Evolutionary conservation across 228 moss, liverwort and hornwort genomes (phyloP).

Genomic region (Sphagnum fallax): DNA sequence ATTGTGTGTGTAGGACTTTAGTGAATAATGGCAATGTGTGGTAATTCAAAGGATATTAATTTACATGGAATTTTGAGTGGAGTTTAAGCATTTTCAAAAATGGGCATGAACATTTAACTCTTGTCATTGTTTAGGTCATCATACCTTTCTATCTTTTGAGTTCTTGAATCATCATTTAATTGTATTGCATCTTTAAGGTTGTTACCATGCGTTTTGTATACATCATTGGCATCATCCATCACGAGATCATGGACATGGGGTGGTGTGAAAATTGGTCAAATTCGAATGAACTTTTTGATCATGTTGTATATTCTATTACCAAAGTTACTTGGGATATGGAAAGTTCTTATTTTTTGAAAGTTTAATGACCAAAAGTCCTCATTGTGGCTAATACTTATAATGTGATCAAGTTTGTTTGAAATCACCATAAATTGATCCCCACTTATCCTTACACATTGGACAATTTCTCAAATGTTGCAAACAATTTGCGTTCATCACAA

Average conservation of each 20-base stretch:
- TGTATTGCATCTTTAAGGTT: no score
- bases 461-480: not conserved
- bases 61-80: no score
- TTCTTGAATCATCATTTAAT: no score
- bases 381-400: not conserved
- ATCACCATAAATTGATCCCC: not conserved
- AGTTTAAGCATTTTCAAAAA: no score
- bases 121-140: no score
- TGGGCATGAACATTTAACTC: no score
- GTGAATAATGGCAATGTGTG: no score
- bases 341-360: not conserved
- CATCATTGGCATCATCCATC: not conserved
- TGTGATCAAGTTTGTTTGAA: not conserved
- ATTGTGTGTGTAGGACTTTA: no score
- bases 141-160: no score
- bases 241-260: not conserved
- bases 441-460: not conserved
- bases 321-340: not conserved
- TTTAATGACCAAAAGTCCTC: not conserved
- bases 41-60: no score
- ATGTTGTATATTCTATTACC: no score
- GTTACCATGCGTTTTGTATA: not conserved
- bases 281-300: not conserved
- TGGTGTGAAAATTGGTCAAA: not conserved
- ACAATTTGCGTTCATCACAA: not conserved